phyloP scores from a whole-genome alignment of 2,329 filamentous ascomycete species.

The Ascochyta koolunga region DNA sequence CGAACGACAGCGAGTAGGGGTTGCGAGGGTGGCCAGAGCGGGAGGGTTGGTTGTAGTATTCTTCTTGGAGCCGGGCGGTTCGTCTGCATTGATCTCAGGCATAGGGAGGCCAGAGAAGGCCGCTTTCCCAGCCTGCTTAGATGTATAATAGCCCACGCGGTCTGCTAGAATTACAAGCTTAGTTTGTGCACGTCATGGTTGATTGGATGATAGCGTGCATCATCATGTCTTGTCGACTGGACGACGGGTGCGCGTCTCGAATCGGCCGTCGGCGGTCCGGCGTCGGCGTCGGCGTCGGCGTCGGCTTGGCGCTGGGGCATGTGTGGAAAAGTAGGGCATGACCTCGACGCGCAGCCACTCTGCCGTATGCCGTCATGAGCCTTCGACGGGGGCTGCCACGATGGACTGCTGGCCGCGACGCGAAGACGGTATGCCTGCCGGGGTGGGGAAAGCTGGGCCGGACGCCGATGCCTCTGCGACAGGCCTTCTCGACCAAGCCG shows the following conservation, averaged over 20 bases:
- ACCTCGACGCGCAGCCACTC: constrained; percentile 8
- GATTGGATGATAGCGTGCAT: neutral
- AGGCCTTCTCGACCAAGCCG: constrained; percentile 36
- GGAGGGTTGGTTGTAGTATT: constrained; percentile 1
- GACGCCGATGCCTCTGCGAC: constrained; percentile 28
- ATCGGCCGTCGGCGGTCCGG: constrained; percentile 1
- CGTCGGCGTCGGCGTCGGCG: neutral
- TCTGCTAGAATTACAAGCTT: constrained; percentile 16
- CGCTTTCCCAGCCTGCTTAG: constrained; percentile 38
- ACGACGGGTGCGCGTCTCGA: neutral
- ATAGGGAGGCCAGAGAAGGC: constrained; percentile 31
- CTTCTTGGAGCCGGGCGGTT: constrained; percentile 7
- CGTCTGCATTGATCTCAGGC: constrained; percentile 31
- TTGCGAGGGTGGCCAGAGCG: constrained; percentile 14
- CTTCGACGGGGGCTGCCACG: constrained; percentile 42
- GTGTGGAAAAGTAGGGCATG: constrained; percentile 16
- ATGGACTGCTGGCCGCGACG: constrained; percentile 37
- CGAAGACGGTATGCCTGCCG: constrained; percentile 39
- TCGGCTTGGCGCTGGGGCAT: constrained; percentile 14
- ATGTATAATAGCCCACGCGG: constrained; percentile 36
- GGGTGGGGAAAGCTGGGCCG: constrained; percentile 42
- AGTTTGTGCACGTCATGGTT: constrained; percentile 1
- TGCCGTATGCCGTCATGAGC: constrained; percentile 44
- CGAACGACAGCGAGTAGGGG: constrained; percentile 46
- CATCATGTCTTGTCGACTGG: neutral